These are phyloP conservation scores for Penicillium sp. DNA, from an alignment of 2,329 filamentous ascomycete genomes.

Conservation along the genomic window DNA sequence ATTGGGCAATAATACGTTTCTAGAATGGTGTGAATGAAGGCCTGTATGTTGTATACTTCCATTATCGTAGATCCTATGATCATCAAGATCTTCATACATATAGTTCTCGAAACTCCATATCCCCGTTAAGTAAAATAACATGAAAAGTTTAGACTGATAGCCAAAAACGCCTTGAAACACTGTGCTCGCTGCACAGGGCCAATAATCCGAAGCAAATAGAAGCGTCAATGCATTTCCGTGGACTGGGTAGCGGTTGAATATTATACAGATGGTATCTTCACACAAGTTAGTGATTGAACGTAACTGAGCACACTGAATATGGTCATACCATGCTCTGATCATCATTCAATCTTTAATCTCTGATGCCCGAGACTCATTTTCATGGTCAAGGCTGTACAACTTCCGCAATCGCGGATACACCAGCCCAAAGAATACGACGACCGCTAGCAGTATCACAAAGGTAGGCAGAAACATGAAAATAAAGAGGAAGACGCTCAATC, in stretches of 20 bases:
- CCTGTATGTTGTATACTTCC: too few species aligned
- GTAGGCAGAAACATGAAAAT: constrained; percentile 37
- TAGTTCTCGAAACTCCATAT: neutral
- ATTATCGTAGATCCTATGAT: neutral
- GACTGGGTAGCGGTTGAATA: neutral
- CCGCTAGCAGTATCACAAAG: constrained; percentile 30
- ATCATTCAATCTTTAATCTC: neutral
- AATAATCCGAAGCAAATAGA: neutral
- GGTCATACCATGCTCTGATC: neutral
- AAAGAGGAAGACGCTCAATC: constrained; percentile 33
- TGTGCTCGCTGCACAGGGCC: neutral
- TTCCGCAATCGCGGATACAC: constrained; percentile 30
- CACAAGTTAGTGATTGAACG: neutral
- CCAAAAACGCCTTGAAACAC: neutral
- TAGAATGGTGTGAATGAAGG: neutral
- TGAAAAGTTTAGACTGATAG: neutral
- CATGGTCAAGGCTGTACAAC: constrained; percentile 4
- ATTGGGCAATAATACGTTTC: neutral
- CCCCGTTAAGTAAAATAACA: neutral
- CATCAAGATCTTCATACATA: neutral
- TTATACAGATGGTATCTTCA: neutral
- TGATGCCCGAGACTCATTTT: neutral
- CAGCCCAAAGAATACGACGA: constrained; percentile 31
- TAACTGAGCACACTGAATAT: neutral
- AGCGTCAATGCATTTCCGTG: neutral